phyloP scores from a whole-genome alignment of 2,329 filamentous ascomycete genomes.

The Fonsecaea pedrosoi region DNA sequence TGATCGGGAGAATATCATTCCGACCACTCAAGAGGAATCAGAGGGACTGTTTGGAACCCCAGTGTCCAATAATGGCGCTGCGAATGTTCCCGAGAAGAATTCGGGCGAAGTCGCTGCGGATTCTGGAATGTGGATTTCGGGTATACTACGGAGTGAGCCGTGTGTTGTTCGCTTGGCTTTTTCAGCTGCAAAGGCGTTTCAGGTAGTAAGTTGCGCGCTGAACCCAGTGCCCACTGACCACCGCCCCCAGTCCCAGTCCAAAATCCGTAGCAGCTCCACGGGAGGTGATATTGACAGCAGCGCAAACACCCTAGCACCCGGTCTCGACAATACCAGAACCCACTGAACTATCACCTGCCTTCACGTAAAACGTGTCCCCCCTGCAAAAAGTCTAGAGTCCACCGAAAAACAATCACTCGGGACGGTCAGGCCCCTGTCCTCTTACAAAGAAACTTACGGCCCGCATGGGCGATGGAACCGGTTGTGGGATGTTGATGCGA shows the following conservation, averaged over 20 bases:
- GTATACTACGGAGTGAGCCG: not conserved
- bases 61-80: not conserved
- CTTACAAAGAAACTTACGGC: not conserved
- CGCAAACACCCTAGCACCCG: not conserved
- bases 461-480: not conserved
- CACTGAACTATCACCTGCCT: not conserved
- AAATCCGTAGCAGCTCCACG: not conserved
- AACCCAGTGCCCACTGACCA: too few species aligned
- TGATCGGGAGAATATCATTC: too few species aligned
- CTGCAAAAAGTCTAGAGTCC: not conserved
- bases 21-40: too few species aligned
- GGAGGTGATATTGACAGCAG: not conserved
- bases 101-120: not conserved
- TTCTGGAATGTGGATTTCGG: not conserved
- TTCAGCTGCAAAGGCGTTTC: constrained; percentile 6
- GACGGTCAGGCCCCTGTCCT: not conserved
- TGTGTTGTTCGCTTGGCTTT: not conserved
- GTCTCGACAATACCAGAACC: not conserved
- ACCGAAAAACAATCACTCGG: not conserved
- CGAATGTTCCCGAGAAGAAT: not conserved
- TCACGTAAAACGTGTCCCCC: not conserved
- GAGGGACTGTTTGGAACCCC: not conserved
- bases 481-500: constrained; percentile 9
- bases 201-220: constrained; percentile 12
- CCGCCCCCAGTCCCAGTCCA: not conserved